These are phyloP conservation scores for Rheum nobile DNA, from an alignment of 148 eudicot genomes.

Conservation along the genomic window DNA sequence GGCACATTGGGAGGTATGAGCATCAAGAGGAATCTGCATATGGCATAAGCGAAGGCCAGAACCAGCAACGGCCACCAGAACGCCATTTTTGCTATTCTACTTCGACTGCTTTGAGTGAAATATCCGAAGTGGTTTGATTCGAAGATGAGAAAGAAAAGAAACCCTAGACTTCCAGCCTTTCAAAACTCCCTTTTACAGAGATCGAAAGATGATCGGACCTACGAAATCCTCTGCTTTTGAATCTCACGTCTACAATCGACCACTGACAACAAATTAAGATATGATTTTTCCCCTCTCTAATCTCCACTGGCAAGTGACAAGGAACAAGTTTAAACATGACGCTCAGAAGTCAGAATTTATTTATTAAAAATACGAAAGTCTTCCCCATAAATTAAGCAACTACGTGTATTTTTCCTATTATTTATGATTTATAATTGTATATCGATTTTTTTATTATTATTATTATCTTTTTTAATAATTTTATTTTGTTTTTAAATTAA, in stretches of 20 bases:
- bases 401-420: no score
- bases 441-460: no score
- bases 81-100: conserved; percentile 56
- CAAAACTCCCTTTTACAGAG: neutral
- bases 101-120: neutral
- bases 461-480: no score
- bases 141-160: conserved; percentile 5
- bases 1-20: conserved; percentile 92
- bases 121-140: neutral
- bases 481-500: no score
- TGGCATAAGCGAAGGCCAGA: conserved; percentile 52
- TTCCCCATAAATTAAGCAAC: no score
- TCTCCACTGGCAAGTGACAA: neutral
- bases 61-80: conserved; percentile 80
- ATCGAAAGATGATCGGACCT: neutral
- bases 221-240: neutral
- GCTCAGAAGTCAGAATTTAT: no score
- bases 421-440: no score
- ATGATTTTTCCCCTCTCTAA: neutral
- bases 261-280: conserved; percentile 1
- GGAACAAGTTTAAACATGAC: neutral
- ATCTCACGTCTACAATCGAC: neutral
- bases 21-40: conserved; percentile 71
- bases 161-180: conserved; percentile 4
- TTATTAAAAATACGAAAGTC: no score